Conservation (phyloP, 139 green algal genomes). For the Penium margaritaceum region DNA sequence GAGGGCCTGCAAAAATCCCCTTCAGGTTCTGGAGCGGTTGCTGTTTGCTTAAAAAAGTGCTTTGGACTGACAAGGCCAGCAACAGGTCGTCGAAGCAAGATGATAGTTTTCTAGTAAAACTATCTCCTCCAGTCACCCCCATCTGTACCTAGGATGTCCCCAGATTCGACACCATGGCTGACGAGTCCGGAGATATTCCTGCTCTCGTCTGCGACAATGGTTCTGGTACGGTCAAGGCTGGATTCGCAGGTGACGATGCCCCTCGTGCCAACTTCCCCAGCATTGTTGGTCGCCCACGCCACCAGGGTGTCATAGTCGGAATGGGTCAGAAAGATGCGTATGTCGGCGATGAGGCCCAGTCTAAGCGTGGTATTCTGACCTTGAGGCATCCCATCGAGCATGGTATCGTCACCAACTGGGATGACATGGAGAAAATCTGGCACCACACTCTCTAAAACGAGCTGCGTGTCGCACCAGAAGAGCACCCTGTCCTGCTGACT, state of each 20-base stretch:
- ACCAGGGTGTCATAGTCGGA: constrained; percentile 50
- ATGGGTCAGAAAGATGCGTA: constrained; percentile 51
- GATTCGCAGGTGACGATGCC: constrained; percentile 52
- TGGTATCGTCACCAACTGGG: constrained; percentile 56
- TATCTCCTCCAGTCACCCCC: no score
- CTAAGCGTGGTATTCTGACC: constrained; percentile 50
- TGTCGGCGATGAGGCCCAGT: constrained; percentile 54
- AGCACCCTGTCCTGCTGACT: constrained; percentile 52
- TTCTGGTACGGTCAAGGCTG: no score
- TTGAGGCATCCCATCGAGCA: constrained; percentile 57
- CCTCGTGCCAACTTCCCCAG: constrained; percentile 52
- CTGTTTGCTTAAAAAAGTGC: no score
- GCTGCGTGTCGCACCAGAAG: constrained; percentile 50
- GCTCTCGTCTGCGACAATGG: no score
- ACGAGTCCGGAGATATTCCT: no score
- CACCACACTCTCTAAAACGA: constrained; percentile 60
- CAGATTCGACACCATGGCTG: no score
- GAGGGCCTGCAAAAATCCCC: no score
- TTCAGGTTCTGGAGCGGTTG: no score
- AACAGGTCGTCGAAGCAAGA: no score
- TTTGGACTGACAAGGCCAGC: no score
- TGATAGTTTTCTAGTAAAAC: no score
- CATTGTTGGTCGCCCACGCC: constrained; percentile 44
- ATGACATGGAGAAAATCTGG: constrained; percentile 58
- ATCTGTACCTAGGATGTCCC: no score